Percentiles rank a stretch among this genome's conserved stretches.
Evolutionary conservation across 305 asterid genomes (phyloP).

Genomic region (Fraxinus albicans): DNA sequence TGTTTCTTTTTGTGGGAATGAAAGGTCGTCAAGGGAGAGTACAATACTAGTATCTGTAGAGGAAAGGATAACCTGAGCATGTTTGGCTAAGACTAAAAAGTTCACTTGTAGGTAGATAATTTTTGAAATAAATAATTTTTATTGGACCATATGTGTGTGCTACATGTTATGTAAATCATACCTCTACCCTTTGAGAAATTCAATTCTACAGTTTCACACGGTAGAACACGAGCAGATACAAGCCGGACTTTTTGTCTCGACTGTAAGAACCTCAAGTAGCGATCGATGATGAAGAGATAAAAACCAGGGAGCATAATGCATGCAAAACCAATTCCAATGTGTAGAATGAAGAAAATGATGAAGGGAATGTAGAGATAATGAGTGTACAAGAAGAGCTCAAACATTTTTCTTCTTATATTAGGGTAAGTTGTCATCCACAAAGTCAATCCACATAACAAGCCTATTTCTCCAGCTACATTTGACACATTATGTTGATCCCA

Average conservation of each 20-base stretch:
- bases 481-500: constrained; percentile 83
- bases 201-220: constrained; percentile 70
- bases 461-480: constrained; percentile 85
- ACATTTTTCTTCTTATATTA: constrained; percentile 66
- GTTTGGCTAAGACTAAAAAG: background rate
- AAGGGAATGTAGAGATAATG: constrained; percentile 82
- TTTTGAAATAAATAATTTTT: too few relatives aligned
- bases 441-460: constrained; percentile 59
- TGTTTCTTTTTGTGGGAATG: background rate
- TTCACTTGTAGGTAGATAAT: background rate
- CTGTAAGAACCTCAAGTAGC: constrained; percentile 78
- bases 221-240: constrained; percentile 64
- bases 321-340: constrained; percentile 74
- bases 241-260: constrained; percentile 56
- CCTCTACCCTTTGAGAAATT: constrained; percentile 77
- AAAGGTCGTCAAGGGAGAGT: background rate
- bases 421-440: constrained; percentile 76
- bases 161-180: constrained; percentile 6
- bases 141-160: background rate
- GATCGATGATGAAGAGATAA: constrained; percentile 77
- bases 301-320: constrained; percentile 91
- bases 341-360: constrained; percentile 71
- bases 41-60: background rate
- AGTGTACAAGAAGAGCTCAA: constrained; percentile 77
- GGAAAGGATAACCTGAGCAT: background rate